These are phyloP conservation scores for Magnolia changhungtana DNA, from an alignment of 164 flowering plant genomes.

Conservation along the genomic window DNA sequence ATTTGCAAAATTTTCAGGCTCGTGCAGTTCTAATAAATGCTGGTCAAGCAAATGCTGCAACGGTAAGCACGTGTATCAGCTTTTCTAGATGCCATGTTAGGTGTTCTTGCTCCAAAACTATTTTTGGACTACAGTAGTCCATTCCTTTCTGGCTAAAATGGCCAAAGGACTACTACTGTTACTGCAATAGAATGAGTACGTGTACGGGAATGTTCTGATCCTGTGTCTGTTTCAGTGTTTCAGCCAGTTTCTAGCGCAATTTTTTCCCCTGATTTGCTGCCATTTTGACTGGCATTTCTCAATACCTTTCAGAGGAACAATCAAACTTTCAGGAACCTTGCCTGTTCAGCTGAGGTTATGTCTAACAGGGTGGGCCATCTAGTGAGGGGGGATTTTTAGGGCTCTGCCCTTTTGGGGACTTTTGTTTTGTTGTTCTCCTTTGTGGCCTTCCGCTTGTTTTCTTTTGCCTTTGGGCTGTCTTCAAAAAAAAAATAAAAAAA, in stretches of 20 bases:
- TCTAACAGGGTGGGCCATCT: no score
- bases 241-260: background rate
- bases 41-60: constrained; percentile 99
- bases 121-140: background rate
- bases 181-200: background rate
- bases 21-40: constrained; percentile 98
- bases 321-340: no score
- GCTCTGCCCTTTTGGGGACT: no score
- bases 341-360: no score
- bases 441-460: no score
- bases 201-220: background rate
- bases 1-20: constrained; percentile 44
- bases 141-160: background rate
- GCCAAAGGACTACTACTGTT: background rate
- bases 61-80: constrained; percentile 39
- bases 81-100: constrained; percentile 1
- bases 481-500: no score
- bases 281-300: background rate
- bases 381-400: no score
- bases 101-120: background rate
- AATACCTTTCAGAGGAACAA: background rate
- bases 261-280: background rate
- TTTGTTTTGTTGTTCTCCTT: no score
- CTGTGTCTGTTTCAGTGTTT: background rate
- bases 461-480: no score